Percentiles rank a stretch among this genome's conserved stretches.
phyloP scores from a whole-genome alignment of 2,329 filamentous ascomycete genomes.

The Sporothrix globosa region DNA sequence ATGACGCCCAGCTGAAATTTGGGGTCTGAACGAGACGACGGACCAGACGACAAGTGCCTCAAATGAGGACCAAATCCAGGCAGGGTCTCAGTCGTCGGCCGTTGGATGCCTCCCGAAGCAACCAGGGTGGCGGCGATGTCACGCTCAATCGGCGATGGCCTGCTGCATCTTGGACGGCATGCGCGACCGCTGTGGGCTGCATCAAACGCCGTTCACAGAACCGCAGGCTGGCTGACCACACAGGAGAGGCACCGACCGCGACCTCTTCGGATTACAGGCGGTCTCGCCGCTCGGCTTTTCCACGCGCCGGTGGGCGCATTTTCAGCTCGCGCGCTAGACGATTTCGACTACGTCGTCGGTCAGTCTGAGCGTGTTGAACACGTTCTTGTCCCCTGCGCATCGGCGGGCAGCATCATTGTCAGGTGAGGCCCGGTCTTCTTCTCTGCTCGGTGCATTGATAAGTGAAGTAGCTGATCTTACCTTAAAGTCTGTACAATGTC shows the following conservation, averaged over 20 bases:
- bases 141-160: conserved; percentile 20
- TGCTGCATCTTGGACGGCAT: conserved; percentile 15
- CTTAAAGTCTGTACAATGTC: conserved; percentile 54
- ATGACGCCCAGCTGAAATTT: conserved; percentile 9
- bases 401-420: conserved; percentile 54
- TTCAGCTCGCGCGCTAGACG: conserved; percentile 7
- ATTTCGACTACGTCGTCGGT: not conserved
- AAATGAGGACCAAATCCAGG: not conserved
- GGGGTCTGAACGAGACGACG: not conserved
- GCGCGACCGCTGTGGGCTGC: not conserved
- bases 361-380: conserved; percentile 43
- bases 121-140: conserved; percentile 9
- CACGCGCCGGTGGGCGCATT: not conserved
- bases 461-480: not conserved
- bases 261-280: not conserved
- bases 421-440: conserved; percentile 48
- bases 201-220: not conserved
- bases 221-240: not conserved
- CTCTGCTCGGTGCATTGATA: not conserved
- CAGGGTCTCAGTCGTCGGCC: not conserved
- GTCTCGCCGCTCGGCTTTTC: not conserved
- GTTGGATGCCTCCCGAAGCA: conserved; percentile 19
- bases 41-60: not conserved
- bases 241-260: not conserved
- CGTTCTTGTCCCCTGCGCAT: conserved; percentile 53